A percentile compares a stretch with the other conserved stretches of the same genome.
Conservation (phyloP, 768 basidiomycete species). For the Russula sp. region DNA sequence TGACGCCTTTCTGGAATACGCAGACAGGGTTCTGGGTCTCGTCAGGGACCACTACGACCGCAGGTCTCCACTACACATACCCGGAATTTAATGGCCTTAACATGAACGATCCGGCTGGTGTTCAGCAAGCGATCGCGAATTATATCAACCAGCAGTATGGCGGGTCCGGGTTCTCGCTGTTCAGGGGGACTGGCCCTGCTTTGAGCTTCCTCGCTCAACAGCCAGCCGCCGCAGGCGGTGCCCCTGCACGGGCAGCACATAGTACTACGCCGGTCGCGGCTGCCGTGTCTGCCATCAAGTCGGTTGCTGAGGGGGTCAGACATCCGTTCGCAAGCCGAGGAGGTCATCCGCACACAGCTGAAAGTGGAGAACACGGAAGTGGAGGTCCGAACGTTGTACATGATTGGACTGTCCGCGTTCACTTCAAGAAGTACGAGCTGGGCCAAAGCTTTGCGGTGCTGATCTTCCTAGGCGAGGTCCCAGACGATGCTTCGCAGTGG, state of each 20-base stretch:
- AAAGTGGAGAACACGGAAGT: neutral
- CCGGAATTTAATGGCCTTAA: slow-evolving; percentile 44
- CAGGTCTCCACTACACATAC: slow-evolving; percentile 41
- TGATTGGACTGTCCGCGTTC: slow-evolving; percentile 43
- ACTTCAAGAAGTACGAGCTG: slow-evolving; percentile 40
- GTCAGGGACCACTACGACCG: slow-evolving; percentile 29
- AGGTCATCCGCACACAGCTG: neutral
- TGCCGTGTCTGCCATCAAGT: neutral
- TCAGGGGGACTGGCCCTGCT: neutral
- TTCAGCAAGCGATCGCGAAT: slow-evolving; percentile 32
- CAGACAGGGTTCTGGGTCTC: slow-evolving; percentile 38
- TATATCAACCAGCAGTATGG: slow-evolving; percentile 37
- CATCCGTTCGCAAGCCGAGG: neutral
- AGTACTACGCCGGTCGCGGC: neutral
- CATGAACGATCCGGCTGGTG: slow-evolving; percentile 27
- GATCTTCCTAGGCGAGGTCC: slow-evolving; percentile 44
- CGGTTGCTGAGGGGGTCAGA: neutral
- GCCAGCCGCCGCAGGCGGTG: neutral
- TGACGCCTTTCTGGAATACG: slow-evolving; percentile 45
- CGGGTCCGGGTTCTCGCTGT: neutral
- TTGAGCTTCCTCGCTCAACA: slow-evolving; percentile 20
- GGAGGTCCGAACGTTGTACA: neutral
- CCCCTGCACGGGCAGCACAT: neutral
- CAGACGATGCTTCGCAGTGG: slow-evolving; percentile 37
- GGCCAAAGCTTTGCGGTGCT: slow-evolving; percentile 39